Base-by-base conservation (phyloP, 208 protist genomes). In the Acanthamoeba comandoni region DNA sequence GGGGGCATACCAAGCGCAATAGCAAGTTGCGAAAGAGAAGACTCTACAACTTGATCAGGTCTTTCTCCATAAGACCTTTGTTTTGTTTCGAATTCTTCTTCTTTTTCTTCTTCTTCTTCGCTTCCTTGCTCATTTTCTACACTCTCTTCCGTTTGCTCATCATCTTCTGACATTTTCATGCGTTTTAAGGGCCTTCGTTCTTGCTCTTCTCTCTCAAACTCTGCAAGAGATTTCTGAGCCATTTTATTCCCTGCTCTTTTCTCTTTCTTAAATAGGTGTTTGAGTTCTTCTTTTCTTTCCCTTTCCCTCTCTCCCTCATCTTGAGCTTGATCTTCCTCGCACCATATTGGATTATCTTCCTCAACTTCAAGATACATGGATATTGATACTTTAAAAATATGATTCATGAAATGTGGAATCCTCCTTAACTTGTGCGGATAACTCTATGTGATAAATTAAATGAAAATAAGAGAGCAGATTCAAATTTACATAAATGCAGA, bases 341-440 rank as follows among this genome's bases (percentile, higher is more conserved):
- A 77, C 71, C 71, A 82, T 2, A 60, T 60, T 2, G 48, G 31
- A 29, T 53, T 82, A 22, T 60, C 48, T 31, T 82, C 71, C 22
- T 82, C 22, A 19, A 82, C 71, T 53, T 82, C 71, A 22, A 82
- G 71, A 29, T 60, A 82, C 7, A 82, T n/a, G 17, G 55, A 22
- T 7, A 82, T 60, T 22, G 48, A 22, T 9, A 82, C 35, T 22
- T 15, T 60, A 53, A 82, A 53, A 9, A 29, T 22, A 15, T 60
- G 35, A 0, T 11, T 9, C 11, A 26, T 70, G 62, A 70, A 70
- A 11, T 70, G 29, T 9, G 62, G 31, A 24, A 70, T 70, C 62
- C 43, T 70, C 19, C n/a, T 70, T 31, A 70, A 31, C 62, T 70
- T 70, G 62, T 70, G 62, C 15, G 62, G 62, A n/a, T n/a, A n/a